Evolutionary conservation across 305 asterid genomes (phyloP).

Genomic region (Lippia alba): DNA sequence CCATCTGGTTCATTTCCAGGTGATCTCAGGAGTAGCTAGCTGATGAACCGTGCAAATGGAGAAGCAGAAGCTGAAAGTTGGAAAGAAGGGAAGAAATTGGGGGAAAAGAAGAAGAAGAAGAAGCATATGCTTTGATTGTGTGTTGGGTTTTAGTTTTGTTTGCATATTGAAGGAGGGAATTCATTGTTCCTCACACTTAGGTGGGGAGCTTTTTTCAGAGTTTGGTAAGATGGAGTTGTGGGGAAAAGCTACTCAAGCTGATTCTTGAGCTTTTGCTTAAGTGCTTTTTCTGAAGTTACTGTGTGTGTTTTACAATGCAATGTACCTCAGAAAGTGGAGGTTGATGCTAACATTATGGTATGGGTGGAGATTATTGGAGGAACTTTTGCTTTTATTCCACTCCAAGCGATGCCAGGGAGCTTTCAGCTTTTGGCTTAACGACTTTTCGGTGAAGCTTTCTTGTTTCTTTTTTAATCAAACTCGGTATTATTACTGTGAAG

Average conservation of each 20-base stretch:
- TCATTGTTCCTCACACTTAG: constrained; percentile 38
- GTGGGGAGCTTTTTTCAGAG: constrained; percentile 49
- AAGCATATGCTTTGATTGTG: constrained; percentile 25
- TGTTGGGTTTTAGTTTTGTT: constrained; percentile 9
- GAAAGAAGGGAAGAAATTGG: background rate
- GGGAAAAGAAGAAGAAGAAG: constrained; percentile 23
- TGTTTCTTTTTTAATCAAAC: constrained; percentile 14
- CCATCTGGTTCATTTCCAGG: constrained; percentile 35
- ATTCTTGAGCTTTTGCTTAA: constrained; percentile 3
- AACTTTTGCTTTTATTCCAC: constrained; percentile 54
- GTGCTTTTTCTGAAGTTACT: background rate
- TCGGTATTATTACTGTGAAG: background rate
- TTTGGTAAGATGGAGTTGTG: constrained; percentile 49
- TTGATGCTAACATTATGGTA: constrained; percentile 37
- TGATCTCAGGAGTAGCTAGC: background rate
- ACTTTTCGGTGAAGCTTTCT: constrained; percentile 37
- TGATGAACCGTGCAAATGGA: background rate
- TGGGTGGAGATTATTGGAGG: constrained; percentile 33
- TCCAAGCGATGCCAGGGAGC: constrained; percentile 48
- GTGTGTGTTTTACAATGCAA: too few species aligned
- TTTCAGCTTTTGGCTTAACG: constrained; percentile 35
- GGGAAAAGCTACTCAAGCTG: constrained; percentile 35
- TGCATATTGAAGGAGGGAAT: constrained; percentile 8
- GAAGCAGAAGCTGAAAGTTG: background rate
- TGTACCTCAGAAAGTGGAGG: background rate